These are phyloP conservation scores for Penicillium sp. DNA, from an alignment of 2,329 filamentous ascomycete genomes.

Conservation along the genomic window DNA sequence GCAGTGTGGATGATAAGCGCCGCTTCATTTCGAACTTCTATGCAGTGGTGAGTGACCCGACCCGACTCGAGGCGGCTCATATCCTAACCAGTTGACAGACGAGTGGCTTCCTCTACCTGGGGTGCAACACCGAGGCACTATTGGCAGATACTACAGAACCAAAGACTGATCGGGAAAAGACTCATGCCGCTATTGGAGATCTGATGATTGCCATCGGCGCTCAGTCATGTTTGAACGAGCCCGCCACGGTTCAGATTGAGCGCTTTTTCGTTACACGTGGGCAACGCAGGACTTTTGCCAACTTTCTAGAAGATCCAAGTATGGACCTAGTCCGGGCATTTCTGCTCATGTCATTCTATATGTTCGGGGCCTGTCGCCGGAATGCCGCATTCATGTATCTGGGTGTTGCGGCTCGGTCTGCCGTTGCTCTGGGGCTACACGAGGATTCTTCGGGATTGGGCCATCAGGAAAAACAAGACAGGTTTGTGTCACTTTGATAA, in stretches of 20 bases:
- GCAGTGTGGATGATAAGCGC: conserved; percentile 30
- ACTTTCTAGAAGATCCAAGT: conserved; percentile 56
- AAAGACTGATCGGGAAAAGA: conserved; percentile 26
- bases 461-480: conserved; percentile 17
- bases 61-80: neutral
- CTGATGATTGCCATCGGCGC: conserved; percentile 56
- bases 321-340: conserved; percentile 55
- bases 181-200: conserved; percentile 35
- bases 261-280: conserved; percentile 50
- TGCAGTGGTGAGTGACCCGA: conserved; percentile 24
- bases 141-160: conserved; percentile 7
- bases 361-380: conserved; percentile 59
- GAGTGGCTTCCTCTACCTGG: conserved; percentile 43
- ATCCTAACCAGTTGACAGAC: conserved; percentile 30
- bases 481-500: conserved; percentile 10
- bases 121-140: conserved; percentile 30
- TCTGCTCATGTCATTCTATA: conserved; percentile 60
- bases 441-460: conserved; percentile 18
- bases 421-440: conserved; percentile 59
- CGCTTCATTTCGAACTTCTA: conserved; percentile 34
- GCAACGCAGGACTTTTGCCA: conserved; percentile 50
- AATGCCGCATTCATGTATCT: conserved; percentile 66
- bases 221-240: conserved; percentile 44
- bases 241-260: conserved; percentile 31
- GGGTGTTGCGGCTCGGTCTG: conserved; percentile 59